Percentiles rank a stretch among this genome's conserved stretches.
Conservation (phyloP, 2,329 filamentous ascomycete species). For the Ophiostoma australiae region DNA sequence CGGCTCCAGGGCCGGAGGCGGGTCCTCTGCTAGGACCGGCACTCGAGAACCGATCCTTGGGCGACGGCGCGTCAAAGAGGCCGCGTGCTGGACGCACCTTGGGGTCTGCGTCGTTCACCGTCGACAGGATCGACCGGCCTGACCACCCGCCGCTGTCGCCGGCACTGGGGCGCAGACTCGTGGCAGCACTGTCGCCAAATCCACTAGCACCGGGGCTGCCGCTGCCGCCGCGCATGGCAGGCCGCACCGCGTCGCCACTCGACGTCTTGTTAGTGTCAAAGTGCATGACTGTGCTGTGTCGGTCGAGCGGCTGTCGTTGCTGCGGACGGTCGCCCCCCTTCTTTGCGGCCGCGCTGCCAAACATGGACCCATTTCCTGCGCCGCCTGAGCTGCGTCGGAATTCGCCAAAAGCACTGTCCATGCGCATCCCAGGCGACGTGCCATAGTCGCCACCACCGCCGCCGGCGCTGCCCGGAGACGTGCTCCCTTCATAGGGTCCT, state of each 20-base stretch:
- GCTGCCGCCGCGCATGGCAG: conserved; percentile 10
- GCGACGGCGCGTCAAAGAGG: conserved; percentile 18
- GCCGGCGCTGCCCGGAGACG: conserved; percentile 14
- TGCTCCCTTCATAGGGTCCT: neutral
- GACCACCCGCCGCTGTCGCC: neutral
- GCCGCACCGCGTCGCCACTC: conserved; percentile 32
- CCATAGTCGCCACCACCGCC: conserved; percentile 3
- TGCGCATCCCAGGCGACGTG: neutral
- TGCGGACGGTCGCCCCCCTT: conserved; percentile 37
- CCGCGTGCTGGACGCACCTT: conserved; percentile 41
- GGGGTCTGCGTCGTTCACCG: conserved; percentile 35
- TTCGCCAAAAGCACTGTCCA: neutral
- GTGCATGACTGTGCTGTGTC: conserved; percentile 21
- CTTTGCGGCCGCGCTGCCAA: conserved; percentile 37
- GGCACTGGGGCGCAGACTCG: neutral
- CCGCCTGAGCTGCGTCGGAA: conserved; percentile 34
- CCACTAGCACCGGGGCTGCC: neutral
- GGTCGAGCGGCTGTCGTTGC: conserved; percentile 20
- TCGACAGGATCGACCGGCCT: conserved; percentile 39
- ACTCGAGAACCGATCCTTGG: conserved; percentile 2
- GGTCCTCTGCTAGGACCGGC: neutral
- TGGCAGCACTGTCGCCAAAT: neutral
- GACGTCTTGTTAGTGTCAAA: conserved; percentile 14
- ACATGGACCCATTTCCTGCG: conserved; percentile 30
- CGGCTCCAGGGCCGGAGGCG: neutral